A percentile compares a stretch with the other conserved stretches of the same genome.
Conservation (phyloP, 2,329 filamentous ascomycete genomes). For the Fusarium domesticum region DNA sequence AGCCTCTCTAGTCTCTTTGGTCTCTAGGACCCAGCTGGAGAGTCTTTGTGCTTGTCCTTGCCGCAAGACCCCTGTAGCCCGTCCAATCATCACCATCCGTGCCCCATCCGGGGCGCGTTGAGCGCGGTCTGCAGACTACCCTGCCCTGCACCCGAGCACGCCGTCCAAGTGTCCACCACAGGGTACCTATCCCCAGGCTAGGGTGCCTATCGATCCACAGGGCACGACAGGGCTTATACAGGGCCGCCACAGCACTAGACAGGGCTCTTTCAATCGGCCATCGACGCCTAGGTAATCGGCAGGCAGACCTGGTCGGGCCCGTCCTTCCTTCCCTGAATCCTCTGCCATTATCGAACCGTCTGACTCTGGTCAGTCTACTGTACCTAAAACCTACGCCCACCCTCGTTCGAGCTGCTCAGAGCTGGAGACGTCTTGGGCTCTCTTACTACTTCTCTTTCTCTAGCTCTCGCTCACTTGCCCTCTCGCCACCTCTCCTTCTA, state of each 20-base stretch:
- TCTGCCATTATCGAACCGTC: too few species aligned
- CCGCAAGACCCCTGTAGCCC: conserved; percentile 9
- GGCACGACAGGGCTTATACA: conserved; percentile 14
- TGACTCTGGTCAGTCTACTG: too few species aligned
- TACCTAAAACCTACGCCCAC: conserved; percentile 14
- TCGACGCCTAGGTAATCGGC: too few species aligned
- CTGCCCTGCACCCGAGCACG: conserved; percentile 16
- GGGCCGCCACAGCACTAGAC: conserved; percentile 7
- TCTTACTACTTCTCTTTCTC: conserved; percentile 11
- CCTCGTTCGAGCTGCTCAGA: neutral
- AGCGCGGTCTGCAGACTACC: conserved; percentile 2
- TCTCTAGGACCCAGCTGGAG: neutral
- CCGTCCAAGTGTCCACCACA: too few species aligned
- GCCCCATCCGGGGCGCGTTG: conserved; percentile 6
- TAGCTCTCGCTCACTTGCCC: conserved; percentile 7
- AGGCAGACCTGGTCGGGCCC: too few species aligned
- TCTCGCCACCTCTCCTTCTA: conserved; percentile 16
- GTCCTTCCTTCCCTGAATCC: too few species aligned
- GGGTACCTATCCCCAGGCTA: too few species aligned
- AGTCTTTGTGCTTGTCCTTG: neutral
- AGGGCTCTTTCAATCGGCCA: conserved; percentile 5
- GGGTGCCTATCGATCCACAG: conserved; percentile 21
- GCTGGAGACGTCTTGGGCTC: too few species aligned
- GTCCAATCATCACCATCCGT: conserved; percentile 17
- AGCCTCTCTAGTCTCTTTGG: neutral